These are phyloP conservation scores for Pyrenochaeta sp. DNA, from an alignment of 2,329 filamentous ascomycete species.

Conservation along the genomic window DNA sequence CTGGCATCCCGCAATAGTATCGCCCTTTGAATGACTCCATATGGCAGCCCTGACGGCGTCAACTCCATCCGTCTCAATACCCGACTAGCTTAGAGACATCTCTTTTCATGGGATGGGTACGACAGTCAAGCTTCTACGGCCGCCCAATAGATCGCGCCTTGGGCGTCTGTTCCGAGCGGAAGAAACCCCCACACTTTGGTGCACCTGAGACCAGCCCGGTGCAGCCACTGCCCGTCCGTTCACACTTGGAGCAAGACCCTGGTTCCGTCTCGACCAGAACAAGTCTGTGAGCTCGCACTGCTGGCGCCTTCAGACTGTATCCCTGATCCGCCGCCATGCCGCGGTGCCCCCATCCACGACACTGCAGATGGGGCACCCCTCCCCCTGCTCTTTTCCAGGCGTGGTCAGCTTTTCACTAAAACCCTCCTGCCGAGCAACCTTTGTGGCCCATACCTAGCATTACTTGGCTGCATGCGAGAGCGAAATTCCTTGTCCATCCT, in stretches of 20 bases:
- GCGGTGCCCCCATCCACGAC: slow-evolving; percentile 32
- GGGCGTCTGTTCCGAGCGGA: slow-evolving; percentile 32
- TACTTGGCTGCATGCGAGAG: slow-evolving; percentile 46
- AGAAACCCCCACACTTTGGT: slow-evolving; percentile 42
- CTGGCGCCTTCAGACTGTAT: slow-evolving; percentile 34
- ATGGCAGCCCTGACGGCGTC: neutral
- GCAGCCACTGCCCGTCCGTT: slow-evolving; percentile 40
- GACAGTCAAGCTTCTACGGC: slow-evolving; percentile 12
- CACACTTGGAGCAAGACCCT: slow-evolving; percentile 36
- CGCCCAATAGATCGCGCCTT: slow-evolving; percentile 37
- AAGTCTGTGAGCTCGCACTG: slow-evolving; percentile 24
- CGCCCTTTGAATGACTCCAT: neutral
- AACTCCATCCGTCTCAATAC: neutral
- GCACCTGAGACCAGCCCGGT: slow-evolving; percentile 42
- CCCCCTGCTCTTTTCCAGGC: slow-evolving; percentile 29
- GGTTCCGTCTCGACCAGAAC: slow-evolving; percentile 34
- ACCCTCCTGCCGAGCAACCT: slow-evolving; percentile 39
- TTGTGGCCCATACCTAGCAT: slow-evolving; percentile 34
- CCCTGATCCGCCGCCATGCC: slow-evolving; percentile 38
- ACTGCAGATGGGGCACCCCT: slow-evolving; percentile 22
- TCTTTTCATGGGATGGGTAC: slow-evolving; percentile 21
- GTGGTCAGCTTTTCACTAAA: slow-evolving; percentile 40
- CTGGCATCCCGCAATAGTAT: neutral
- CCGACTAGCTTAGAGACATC: neutral
- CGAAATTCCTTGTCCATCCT: slow-evolving; percentile 42